Evolutionary conservation across 129 eudicot species (phyloP).

Genomic region (Centrapalus pauciflorus): DNA sequence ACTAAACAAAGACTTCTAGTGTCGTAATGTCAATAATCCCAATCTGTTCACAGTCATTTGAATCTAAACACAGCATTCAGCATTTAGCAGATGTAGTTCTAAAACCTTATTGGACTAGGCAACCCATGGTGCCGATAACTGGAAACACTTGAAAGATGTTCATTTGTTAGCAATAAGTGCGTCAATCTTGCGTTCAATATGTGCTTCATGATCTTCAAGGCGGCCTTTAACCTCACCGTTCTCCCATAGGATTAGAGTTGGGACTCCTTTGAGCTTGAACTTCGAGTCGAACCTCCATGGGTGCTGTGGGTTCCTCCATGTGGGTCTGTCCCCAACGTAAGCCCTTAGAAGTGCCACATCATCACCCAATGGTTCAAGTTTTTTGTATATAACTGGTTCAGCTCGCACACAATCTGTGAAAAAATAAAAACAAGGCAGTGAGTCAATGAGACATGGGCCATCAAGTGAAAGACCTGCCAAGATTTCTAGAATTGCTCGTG

Average conservation of each 20-base stretch:
- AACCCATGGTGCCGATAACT: not conserved
- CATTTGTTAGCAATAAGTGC: conserved; percentile 49
- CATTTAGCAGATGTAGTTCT: conserved; percentile 20
- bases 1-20: not conserved
- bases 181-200: conserved; percentile 54
- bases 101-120: conserved; percentile 3
- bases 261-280: conserved; percentile 87
- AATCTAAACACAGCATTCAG: not conserved
- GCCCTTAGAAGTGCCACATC: conserved; percentile 70
- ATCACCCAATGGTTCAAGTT: conserved; percentile 50
- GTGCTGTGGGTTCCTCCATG: conserved; percentile 85
- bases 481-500: too few relatives aligned
- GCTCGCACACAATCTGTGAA: conserved; percentile 89
- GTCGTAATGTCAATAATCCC: not conserved
- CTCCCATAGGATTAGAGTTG: conserved; percentile 80
- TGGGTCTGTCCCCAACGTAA: conserved; percentile 85
- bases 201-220: conserved; percentile 95
- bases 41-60: not conserved
- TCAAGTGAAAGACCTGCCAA: too few relatives aligned
- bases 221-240: conserved; percentile 59
- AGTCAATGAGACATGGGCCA: too few relatives aligned
- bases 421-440: not conserved
- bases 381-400: conserved; percentile 85
- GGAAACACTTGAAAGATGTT: not conserved
- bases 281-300: conserved; percentile 74